A percentile compares a stretch with the other conserved stretches of the same genome.
Conservation (phyloP, 192 early-diverging fungal species). For the Podila minutissima region DNA sequence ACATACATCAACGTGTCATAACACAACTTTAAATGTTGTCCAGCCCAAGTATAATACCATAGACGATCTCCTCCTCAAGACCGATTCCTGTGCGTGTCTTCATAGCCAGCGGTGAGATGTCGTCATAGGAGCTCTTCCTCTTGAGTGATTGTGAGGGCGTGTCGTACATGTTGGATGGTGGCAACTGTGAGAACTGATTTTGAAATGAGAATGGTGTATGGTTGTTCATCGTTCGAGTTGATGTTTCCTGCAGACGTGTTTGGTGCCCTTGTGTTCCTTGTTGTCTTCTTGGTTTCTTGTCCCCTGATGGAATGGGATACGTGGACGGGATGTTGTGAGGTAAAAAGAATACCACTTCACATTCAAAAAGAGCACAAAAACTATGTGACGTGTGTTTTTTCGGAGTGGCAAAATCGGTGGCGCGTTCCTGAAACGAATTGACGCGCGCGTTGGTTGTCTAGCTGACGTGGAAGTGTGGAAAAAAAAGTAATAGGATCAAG, state of each 20-base stretch:
- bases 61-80: constrained; percentile 46
- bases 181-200: constrained; percentile 3
- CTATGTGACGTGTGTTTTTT: no score
- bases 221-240: constrained; percentile 5
- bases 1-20: no score
- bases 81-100: constrained; percentile 43
- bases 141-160: constrained; percentile 8
- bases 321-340: no score
- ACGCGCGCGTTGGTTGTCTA: no score
- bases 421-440: no score
- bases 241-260: neutral
- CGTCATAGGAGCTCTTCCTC: constrained; percentile 39
- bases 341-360: no score
- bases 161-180: neutral
- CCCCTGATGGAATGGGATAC: neutral
- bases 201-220: constrained; percentile 22
- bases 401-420: no score
- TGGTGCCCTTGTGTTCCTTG: neutral
- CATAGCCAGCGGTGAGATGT: constrained; percentile 38
- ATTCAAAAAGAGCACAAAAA: no score
- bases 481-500: no score
- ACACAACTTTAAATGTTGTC: no score
- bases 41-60: constrained; percentile 7
- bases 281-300: neutral
- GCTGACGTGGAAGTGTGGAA: no score